Evolutionary conservation across 2,329 filamentous ascomycete genomes (phyloP).

Genomic region (Fusarium coicis): DNA sequence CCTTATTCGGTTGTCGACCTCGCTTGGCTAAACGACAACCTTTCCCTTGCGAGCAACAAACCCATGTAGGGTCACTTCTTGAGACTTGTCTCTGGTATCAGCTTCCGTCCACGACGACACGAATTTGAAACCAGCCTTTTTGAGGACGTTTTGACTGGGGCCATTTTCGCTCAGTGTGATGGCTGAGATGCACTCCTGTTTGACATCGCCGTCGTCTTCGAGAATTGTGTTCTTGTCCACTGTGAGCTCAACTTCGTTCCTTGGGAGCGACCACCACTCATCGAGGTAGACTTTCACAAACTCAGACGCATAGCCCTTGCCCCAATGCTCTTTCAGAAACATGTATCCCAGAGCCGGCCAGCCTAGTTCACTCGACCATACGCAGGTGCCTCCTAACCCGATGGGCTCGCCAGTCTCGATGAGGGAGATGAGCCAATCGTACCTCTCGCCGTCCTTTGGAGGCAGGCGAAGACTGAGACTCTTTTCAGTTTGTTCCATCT

Average conservation of each 20-base stretch:
- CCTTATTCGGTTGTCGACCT: slow-evolving; percentile 5
- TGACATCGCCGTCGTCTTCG: slow-evolving; percentile 42
- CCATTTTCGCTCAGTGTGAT: slow-evolving; percentile 61
- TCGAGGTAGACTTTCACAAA: slow-evolving; percentile 60
- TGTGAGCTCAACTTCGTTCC: slow-evolving; percentile 56
- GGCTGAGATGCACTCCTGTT: slow-evolving; percentile 57
- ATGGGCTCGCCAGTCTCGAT: slow-evolving; percentile 61
- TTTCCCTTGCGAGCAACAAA: slow-evolving; percentile 33
- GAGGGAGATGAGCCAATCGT: slow-evolving; percentile 66
- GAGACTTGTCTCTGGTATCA: slow-evolving; percentile 34
- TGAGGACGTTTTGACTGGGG: slow-evolving; percentile 66
- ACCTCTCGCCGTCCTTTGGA: slow-evolving; percentile 61
- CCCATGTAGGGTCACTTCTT: slow-evolving; percentile 39
- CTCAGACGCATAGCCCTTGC: slow-evolving; percentile 67
- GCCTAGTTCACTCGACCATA: slow-evolving; percentile 51
- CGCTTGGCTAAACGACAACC: neutral
- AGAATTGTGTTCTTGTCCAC: slow-evolving; percentile 55
- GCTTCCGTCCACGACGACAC: slow-evolving; percentile 53
- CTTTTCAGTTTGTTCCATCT: slow-evolving; percentile 55
- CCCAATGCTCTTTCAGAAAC: slow-evolving; percentile 64
- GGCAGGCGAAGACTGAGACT: slow-evolving; percentile 57
- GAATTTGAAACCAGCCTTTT: slow-evolving; percentile 65
- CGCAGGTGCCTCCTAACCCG: slow-evolving; percentile 60
- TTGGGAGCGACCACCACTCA: slow-evolving; percentile 61
- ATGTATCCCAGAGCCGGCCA: slow-evolving; percentile 71